Conservation (phyloP, 495 filamentous ascomycete genomes). For the Neurospora cerealis region DNA sequence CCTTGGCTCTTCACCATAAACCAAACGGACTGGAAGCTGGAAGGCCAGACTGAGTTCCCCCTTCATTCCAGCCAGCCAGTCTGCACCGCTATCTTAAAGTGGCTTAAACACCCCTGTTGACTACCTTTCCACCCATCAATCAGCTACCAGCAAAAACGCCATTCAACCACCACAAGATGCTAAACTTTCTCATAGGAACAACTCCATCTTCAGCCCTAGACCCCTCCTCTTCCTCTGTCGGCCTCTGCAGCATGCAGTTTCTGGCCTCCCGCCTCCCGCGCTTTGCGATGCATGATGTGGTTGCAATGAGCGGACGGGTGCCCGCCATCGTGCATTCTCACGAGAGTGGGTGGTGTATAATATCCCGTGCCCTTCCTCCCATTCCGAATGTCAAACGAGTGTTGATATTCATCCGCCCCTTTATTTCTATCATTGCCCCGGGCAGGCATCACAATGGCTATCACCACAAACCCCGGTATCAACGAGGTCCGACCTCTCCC, state of each 20-base stretch:
- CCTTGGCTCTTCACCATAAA: not conserved
- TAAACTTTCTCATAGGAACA: not conserved
- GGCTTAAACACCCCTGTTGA: not conserved
- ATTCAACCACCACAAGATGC: not conserved
- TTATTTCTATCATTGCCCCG: not conserved
- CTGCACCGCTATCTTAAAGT: not conserved
- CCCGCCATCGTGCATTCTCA: not conserved
- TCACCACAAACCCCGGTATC: not conserved
- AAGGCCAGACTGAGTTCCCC: not conserved
- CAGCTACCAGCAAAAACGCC: not conserved
- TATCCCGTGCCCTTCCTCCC: not conserved
- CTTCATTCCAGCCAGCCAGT: not conserved
- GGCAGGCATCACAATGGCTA: not conserved
- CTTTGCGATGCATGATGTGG: not conserved
- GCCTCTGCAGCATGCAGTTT: not conserved
- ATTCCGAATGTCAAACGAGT: not conserved
- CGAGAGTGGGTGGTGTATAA: not conserved
- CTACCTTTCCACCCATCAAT: not conserved
- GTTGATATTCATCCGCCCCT: not conserved
- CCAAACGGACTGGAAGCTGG: not conserved
- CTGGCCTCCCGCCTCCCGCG: not conserved
- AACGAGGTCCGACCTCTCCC: not conserved
- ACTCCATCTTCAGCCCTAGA: not conserved
- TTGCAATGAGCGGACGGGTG: not conserved
- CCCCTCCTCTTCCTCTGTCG: not conserved